Base-by-base conservation (phyloP, 2,329 filamentous ascomycete species). In the Neocucurbitaria cava region DNA sequence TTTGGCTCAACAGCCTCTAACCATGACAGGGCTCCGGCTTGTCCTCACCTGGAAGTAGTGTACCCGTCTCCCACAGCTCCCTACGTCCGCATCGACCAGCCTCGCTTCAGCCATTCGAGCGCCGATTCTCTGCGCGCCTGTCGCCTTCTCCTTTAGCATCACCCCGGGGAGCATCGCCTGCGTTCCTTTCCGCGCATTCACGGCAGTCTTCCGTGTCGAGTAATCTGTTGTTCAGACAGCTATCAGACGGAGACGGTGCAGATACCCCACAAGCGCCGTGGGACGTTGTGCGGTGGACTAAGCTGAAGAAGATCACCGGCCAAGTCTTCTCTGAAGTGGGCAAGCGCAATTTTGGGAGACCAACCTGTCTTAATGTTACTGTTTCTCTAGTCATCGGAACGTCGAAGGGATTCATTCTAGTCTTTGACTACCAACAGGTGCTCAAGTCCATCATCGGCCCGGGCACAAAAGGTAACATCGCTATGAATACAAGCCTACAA, bases 261-360 rank as follows among this genome's bases (percentile, higher is more conserved):
- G 81, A 83, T 20, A 86, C 87, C 1, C 83, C 87, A 3, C 87
- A 91, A 49, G 87, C 91, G 5, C 95, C 95, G 1, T 99, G 95
- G 96, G 95, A 99, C 70, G 92, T 98, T 49, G 90, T 99, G 54
- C 85, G 93, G 70, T 99, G 96, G 96, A 98, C 92, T 1, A 95
- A 90, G 71, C 79, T 99, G 52, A 91, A 88, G 69, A 98, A 96
- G 74, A 86, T 99, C 58, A 92, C 92, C 21, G 87, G 86, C 0
- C 92, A 98, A 74, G 87, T 91, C 3, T 98, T 98, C 74, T 96
- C 94, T 2, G 96, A 99, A 76, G 85, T 89, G 39, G 95, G 93
- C 31, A 95, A 88, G 78, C 89, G 95, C 57, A 97, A 91, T 75
- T 98, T 97, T 80, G 96, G 95, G 24, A 84, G 88, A 36, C 92